These are phyloP conservation scores for Russula virescens DNA, from an alignment of 768 basidiomycete species.

Conservation along the genomic window DNA sequence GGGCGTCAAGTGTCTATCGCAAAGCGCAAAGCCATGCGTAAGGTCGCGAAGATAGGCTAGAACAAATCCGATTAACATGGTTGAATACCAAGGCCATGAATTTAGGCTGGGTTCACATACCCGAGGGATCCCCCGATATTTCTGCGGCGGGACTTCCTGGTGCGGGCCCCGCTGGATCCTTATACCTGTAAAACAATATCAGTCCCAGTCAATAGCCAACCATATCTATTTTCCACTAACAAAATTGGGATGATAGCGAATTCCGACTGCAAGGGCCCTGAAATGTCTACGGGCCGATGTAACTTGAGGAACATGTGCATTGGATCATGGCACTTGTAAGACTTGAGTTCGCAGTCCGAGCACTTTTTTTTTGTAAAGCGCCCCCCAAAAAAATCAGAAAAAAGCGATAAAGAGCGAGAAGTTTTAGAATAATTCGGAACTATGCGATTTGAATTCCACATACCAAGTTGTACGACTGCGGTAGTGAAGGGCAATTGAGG, in stretches of 20 bases:
- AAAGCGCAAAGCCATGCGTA: conserved; percentile 62
- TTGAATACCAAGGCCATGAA: not conserved
- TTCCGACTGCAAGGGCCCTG: conserved; percentile 44
- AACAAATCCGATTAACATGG: not conserved
- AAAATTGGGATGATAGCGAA: conserved; percentile 63
- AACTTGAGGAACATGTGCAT: conserved; percentile 87
- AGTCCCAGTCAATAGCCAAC: not conserved
- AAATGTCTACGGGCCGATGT: conserved; percentile 60
- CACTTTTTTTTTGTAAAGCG: conserved; percentile 46
- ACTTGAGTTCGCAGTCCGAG: conserved; percentile 67
- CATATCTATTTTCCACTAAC: conserved; percentile 36
- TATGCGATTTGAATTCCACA: conserved; percentile 23
- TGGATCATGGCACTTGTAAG: conserved; percentile 76
- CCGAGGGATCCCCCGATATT: conserved; percentile 47
- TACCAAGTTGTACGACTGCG: conserved; percentile 70
- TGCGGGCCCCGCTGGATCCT: conserved; percentile 52
- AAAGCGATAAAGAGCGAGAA: not conserved
- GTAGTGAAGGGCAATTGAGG: conserved; percentile 76
- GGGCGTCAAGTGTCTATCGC: conserved; percentile 78
- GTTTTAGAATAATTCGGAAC: no score
- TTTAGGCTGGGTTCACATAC: conserved; percentile 32
- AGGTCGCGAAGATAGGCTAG: conserved; percentile 60
- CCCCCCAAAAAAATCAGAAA: not conserved
- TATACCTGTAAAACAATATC: conserved; percentile 44
- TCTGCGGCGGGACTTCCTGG: conserved; percentile 29